Evolutionary conservation across 2,329 filamentous ascomycete species (phyloP).

Genomic region (Didymella keratinophila): DNA sequence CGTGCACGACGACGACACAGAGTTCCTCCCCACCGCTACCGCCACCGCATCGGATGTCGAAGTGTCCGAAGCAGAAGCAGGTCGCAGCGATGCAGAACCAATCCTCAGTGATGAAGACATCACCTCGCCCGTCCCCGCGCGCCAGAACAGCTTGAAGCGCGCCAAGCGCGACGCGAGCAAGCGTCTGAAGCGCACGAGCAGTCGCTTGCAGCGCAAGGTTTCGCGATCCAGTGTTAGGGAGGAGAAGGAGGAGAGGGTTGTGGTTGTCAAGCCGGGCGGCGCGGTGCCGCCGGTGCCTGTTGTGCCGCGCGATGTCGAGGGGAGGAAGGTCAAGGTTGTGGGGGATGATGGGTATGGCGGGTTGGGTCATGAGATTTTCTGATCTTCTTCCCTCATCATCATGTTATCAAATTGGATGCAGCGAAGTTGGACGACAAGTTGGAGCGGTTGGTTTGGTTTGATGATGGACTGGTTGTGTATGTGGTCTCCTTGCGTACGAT

Average conservation of each 20-base stretch:
- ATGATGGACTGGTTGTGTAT: background rate
- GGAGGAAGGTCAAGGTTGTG: slow-evolving; percentile 26
- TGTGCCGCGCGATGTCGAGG: slow-evolving; percentile 35
- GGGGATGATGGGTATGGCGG: slow-evolving; percentile 44
- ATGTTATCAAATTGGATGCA: too few species aligned
- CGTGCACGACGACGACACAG: slow-evolving; percentile 27
- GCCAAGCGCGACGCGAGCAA: slow-evolving; percentile 24
- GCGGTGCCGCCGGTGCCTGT: slow-evolving; percentile 41
- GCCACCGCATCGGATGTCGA: background rate
- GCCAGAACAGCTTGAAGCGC: slow-evolving; percentile 23
- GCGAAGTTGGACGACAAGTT: too few species aligned
- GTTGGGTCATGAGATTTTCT: slow-evolving; percentile 49
- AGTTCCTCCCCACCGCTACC: background rate
- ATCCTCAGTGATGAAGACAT: slow-evolving; percentile 29
- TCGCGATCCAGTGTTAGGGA: background rate
- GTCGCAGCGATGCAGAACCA: background rate
- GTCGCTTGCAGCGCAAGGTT: slow-evolving; percentile 20
- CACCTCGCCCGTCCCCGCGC: slow-evolving; percentile 1
- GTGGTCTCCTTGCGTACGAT: background rate
- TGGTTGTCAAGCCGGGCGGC: slow-evolving; percentile 43
- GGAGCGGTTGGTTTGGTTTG: too few species aligned
- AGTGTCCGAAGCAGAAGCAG: background rate
- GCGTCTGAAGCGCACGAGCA: slow-evolving; percentile 24
- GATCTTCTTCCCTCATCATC: slow-evolving; percentile 5
- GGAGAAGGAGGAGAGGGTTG: slow-evolving; percentile 23